Evolutionary conservation across 2,329 filamentous ascomycete genomes (phyloP), one percentile per base, ranked within the genome.

Genomic region (Aureobasidium melanogenum): DNA sequence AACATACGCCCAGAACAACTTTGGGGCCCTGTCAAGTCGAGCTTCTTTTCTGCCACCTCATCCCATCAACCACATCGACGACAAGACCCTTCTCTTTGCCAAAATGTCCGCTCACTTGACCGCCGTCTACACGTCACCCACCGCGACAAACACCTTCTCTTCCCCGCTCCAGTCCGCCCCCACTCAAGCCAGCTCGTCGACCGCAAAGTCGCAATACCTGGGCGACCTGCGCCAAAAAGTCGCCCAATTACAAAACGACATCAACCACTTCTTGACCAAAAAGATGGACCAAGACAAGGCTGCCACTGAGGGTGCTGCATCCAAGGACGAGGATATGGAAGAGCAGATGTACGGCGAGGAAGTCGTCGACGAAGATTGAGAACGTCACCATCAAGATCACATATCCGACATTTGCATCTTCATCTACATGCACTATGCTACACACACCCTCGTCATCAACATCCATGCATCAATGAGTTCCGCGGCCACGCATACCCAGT

Each of bases 301-400:
- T 9, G 75, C 76, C 15, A 79, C 79, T 17, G 72, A 61, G 24
- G 64, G 44, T 19, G 47, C 36, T 14, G 52, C 22, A 17, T 69
- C 62, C 43, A 67, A 66, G 26, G 72, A 75, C 54, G 72, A 74
- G 60, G 71, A 73, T 60, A 73, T 71, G 60, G 74, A 76, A 34
- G 88, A 91, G 70, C 84, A 89, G 68, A 88, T 91, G 70, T 96
- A 96, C 71, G 91, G 91, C 51, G 91, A 96, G 73, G 91, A 96
- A 72, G 83, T 86, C 26, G 77, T 83, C 14, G 85, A 87, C 54
- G 86, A 88, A 15, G 70, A 71, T 17, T 56, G 36, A 43, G 38
- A 39, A 39, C 38, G 19, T 39, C 38, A 12, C 38, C n/a, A n/a
- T 17, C 8, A 8, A 19, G 22, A 17, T 17, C 36, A 38, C 17